phyloP scores from a whole-genome alignment of 192 early-diverging fungal species.

The Thoreauomyces humboldtii region DNA sequence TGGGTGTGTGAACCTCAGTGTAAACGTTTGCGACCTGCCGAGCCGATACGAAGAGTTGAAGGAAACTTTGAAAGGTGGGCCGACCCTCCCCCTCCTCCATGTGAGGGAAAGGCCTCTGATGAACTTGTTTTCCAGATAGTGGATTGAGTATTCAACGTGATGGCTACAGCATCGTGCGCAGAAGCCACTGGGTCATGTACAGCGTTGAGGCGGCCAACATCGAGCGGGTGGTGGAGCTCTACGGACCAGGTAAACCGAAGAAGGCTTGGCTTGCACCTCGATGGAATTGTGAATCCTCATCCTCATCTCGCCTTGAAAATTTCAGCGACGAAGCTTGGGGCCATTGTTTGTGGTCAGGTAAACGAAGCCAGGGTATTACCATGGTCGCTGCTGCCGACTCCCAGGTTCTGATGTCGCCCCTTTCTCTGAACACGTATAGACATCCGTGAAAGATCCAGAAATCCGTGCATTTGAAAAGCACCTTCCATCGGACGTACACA shows the following conservation, averaged over 20 bases:
- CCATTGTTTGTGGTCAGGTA: slow-evolving; percentile 85
- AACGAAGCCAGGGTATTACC: too few relatives aligned
- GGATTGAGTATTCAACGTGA: slow-evolving; percentile 68
- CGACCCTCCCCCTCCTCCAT: not conserved
- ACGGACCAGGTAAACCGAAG: slow-evolving; percentile 85
- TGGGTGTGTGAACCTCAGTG: too few relatives aligned
- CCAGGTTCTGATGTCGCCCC: too few relatives aligned
- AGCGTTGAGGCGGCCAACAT: slow-evolving; percentile 91
- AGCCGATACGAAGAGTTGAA: slow-evolving; percentile 66
- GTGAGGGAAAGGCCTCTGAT: not conserved
- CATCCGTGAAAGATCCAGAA: slow-evolving; percentile 94
- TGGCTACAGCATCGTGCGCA: slow-evolving; percentile 80
- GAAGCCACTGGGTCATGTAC: slow-evolving; percentile 90
- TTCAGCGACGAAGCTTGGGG: slow-evolving; percentile 77
- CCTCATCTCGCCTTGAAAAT: too few relatives aligned
- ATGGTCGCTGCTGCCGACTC: too few relatives aligned
- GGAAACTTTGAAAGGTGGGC: not conserved
- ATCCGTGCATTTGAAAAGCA: slow-evolving; percentile 84
- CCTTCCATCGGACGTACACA: slow-evolving; percentile 87
- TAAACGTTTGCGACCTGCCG: slow-evolving; percentile 89
- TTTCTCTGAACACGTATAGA: too few relatives aligned
- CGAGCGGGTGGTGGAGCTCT: slow-evolving; percentile 71
- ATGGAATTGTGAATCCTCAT: too few relatives aligned
- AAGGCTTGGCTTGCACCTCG: too few relatives aligned
- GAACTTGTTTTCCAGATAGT: not conserved